Percentiles rank a stretch among this genome's conserved stretches.
Conservation (phyloP, 345 rosid species). For the Citrus glauca region DNA sequence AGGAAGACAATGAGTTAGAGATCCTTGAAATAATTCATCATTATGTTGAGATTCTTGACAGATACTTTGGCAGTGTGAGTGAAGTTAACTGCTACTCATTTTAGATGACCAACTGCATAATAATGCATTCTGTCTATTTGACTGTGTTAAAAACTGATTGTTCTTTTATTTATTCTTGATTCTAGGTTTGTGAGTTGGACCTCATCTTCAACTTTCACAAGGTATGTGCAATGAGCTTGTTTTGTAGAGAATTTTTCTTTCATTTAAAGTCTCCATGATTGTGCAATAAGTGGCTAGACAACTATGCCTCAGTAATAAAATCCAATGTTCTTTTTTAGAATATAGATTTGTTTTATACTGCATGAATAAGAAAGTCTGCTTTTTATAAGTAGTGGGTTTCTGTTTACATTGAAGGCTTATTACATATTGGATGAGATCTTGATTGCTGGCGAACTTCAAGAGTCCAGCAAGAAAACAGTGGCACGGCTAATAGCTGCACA, state of each 20-base stretch:
- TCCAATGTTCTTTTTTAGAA: background rate
- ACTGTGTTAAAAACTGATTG: background rate
- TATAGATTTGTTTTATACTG: no score
- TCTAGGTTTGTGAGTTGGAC: conserved; percentile 92
- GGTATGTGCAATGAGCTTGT: conserved; percentile 36
- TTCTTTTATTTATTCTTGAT: conserved; percentile 1
- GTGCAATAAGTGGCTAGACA: background rate
- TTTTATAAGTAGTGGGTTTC: conserved; percentile 10
- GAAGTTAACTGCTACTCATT: conserved; percentile 2
- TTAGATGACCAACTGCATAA: background rate
- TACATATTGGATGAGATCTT: conserved; percentile 86
- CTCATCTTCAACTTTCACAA: conserved; percentile 95
- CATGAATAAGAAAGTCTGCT: background rate
- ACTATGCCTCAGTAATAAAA: background rate
- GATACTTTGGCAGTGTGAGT: conserved; percentile 97
- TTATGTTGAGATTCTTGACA: conserved; percentile 89
- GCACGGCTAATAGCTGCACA: conserved; percentile 85
- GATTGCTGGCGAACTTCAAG: conserved; percentile 96
- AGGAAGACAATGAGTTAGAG: conserved; percentile 90
- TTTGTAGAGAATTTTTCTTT: background rate
- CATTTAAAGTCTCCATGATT: background rate
- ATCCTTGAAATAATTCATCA: conserved; percentile 89
- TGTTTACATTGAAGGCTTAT: conserved; percentile 57
- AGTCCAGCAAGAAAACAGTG: conserved; percentile 89
- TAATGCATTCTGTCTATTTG: background rate